phyloP scores from a whole-genome alignment of 2,329 filamentous ascomycete genomes.

The Pseudocercospora pini-densiflorae region DNA sequence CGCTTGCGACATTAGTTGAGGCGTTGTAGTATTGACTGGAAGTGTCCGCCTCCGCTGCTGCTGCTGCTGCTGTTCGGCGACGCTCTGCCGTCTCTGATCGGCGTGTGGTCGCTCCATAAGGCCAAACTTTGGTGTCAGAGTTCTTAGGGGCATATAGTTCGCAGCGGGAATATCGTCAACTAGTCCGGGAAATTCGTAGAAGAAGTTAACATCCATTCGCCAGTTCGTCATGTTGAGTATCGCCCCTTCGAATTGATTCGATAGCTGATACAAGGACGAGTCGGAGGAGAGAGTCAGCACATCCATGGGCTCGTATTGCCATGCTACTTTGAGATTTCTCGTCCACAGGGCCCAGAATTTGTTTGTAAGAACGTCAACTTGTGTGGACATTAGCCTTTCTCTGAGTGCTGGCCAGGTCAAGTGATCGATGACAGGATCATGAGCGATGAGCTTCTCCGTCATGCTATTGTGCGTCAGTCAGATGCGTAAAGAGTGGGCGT shows the following conservation, averaged over 20 bases:
- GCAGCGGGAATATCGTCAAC: conserved; percentile 28
- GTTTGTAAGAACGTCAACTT: conserved; percentile 24
- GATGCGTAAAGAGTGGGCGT: background rate
- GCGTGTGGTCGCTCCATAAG: background rate
- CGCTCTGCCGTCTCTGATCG: background rate
- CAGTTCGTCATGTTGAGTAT: conserved; percentile 29
- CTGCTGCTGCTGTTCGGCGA: background rate
- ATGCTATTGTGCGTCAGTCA: conserved; percentile 21
- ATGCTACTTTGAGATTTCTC: conserved; percentile 26
- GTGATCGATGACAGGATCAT: conserved; percentile 32
- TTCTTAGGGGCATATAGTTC: conserved; percentile 29
- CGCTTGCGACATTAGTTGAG: background rate
- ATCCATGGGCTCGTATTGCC: conserved; percentile 28
- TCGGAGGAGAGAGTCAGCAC: conserved; percentile 22
- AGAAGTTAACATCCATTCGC: conserved; percentile 32
- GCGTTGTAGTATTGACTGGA: background rate
- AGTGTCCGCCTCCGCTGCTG: conserved; percentile 2
- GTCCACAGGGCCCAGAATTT: conserved; percentile 29
- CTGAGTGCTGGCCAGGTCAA: conserved; percentile 28
- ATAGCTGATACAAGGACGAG: conserved; percentile 25
- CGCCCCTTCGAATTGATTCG: conserved; percentile 23
- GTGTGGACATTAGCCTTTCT: conserved; percentile 26
- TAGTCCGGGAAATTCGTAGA: conserved; percentile 27
- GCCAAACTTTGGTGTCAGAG: conserved; percentile 26
- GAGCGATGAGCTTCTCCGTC: conserved; percentile 28